Conservation (phyloP, 1,139 yeast species). For the Torulaspora globosa region DNA sequence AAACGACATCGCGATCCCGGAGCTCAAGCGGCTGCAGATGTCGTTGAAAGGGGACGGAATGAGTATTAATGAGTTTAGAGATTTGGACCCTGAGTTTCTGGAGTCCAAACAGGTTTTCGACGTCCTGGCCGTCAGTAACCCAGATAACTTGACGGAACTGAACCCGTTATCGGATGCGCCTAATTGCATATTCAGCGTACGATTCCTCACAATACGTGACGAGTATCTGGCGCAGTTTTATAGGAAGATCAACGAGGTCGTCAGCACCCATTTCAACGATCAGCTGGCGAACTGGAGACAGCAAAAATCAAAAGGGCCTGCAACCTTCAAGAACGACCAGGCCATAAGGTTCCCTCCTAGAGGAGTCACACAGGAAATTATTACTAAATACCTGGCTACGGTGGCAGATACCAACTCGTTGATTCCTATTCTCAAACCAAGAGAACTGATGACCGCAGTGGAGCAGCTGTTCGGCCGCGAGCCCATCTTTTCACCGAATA, state of each 20-base stretch:
- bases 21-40: constrained; percentile 10
- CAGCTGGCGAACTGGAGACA: constrained; percentile 19
- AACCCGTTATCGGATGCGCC: constrained; percentile 16
- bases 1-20: constrained; percentile 6
- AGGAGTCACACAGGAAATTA: constrained; percentile 17
- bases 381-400: constrained; percentile 20
- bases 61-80: constrained; percentile 23
- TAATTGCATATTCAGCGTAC: constrained; percentile 12
- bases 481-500: constrained; percentile 19
- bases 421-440: constrained; percentile 26
- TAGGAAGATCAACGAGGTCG: constrained; percentile 15
- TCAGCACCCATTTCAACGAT: constrained; percentile 11
- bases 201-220: constrained; percentile 24
- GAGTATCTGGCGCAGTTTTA: constrained; percentile 19
- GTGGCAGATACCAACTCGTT: constrained; percentile 22
- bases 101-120: constrained; percentile 23
- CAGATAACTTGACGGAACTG: constrained; percentile 14
- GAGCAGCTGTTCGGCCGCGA: constrained; percentile 25
- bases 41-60: constrained; percentile 4
- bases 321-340: constrained; percentile 10
- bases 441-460: constrained; percentile 16
- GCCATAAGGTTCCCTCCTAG: constrained; percentile 22
- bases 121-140: constrained; percentile 13
- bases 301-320: constrained; percentile 9
- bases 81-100: constrained; percentile 29